Conservation (phyloP, 257 asterid species). For the Solanum megistacrolobum region DNA sequence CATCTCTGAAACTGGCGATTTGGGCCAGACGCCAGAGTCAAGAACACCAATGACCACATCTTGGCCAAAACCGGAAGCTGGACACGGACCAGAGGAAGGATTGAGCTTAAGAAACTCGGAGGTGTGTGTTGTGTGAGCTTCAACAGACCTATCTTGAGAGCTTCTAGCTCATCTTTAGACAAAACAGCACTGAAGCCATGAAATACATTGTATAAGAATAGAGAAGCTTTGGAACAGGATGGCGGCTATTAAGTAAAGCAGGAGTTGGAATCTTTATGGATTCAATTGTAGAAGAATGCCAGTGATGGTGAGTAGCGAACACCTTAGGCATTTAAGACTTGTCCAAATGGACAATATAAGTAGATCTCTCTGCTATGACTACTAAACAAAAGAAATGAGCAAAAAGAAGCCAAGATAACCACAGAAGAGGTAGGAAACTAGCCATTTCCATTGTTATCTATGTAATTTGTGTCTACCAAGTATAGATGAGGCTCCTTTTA, state of each 20-base stretch:
- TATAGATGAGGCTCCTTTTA: not conserved
- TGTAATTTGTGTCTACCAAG: not conserved
- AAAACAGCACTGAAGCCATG: slow-evolving; percentile 4
- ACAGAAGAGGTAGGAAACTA: not conserved
- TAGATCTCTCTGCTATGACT: not conserved
- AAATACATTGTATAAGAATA: not conserved
- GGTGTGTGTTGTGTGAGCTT: not conserved
- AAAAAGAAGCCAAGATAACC: not conserved
- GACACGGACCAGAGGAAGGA: not conserved
- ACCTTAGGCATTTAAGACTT: not conserved
- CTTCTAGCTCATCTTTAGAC: not conserved
- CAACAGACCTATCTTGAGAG: not conserved
- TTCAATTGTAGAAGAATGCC: not conserved
- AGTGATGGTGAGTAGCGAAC: not conserved
- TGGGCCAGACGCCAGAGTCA: slow-evolving; percentile 1
- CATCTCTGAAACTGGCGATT: slow-evolving; percentile 3
- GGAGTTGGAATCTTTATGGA: not conserved
- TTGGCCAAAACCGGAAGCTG: not conserved
- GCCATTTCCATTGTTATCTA: not conserved
- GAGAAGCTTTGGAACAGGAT: not conserved
- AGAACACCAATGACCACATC: slow-evolving; percentile 2
- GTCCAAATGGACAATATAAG: slow-evolving; percentile 5
- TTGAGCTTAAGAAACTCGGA: not conserved
- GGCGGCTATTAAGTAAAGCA: not conserved
- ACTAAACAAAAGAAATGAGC: not conserved